Conservation (phyloP, 2,329 filamentous ascomycete genomes). For the Fusarium albidum region DNA sequence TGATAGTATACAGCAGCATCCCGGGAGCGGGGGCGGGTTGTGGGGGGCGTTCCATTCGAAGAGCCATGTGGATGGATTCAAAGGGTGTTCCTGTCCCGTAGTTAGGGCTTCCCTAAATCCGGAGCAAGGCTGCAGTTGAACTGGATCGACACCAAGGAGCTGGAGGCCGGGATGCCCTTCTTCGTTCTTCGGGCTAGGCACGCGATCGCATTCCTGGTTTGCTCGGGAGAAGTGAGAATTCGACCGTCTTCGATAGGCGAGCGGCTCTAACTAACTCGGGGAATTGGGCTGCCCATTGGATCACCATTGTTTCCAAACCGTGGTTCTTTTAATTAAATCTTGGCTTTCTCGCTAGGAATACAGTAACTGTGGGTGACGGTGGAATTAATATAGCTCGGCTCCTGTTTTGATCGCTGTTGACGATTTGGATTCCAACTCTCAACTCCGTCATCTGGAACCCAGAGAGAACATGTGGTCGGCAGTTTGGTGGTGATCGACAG, state of each 20-base stretch:
- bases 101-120: constrained; percentile 5
- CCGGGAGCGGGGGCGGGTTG: neutral
- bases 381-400: too few species aligned
- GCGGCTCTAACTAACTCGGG: too few species aligned
- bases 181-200: constrained; percentile 4
- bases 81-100: neutral
- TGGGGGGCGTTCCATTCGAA: too few species aligned
- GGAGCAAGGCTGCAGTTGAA: constrained; percentile 3
- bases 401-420: too few species aligned
- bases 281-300: too few species aligned
- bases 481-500: neutral
- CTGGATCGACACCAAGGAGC: neutral
- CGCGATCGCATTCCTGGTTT: neutral
- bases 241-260: neutral
- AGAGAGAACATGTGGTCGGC: neutral
- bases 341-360: too few species aligned
- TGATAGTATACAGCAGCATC: constrained; percentile 6
- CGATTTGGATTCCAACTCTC: too few species aligned
- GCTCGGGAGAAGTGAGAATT: neutral
- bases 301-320: too few species aligned
- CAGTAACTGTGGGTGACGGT: too few species aligned
- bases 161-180: neutral
- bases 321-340: too few species aligned
- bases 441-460: too few species aligned
- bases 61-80: neutral